These are phyloP conservation scores for Gleditsia sinensis DNA, from an alignment of 306 rosid species.

Conservation along the genomic window DNA sequence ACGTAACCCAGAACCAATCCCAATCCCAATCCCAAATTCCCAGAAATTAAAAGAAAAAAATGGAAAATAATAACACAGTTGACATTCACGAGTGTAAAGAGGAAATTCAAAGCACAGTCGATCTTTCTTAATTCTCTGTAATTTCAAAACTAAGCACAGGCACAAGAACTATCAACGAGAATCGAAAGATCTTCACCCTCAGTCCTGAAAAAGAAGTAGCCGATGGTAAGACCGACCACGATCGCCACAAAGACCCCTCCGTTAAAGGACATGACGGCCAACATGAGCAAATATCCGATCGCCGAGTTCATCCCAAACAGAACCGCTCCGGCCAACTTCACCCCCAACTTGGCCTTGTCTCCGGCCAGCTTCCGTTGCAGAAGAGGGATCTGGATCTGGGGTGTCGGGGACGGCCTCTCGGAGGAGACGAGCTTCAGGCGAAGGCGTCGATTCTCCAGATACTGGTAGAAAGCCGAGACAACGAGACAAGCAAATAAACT, in stretches of 20 bases:
- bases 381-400: conserved; percentile 61
- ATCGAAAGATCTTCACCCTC: conserved; percentile 54
- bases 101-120: not conserved
- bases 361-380: conserved; percentile 39
- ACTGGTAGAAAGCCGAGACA: conserved; percentile 74
- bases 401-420: conserved; percentile 29
- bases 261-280: conserved; percentile 88
- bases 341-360: conserved; percentile 28
- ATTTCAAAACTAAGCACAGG: conserved; percentile 61
- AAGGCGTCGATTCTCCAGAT: conserved; percentile 69
- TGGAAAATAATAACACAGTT: not conserved
- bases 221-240: conserved; percentile 72
- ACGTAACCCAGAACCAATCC: not conserved
- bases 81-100: not conserved
- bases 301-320: conserved; percentile 78
- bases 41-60: not conserved
- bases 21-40: conserved; percentile 12
- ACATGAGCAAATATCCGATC: conserved; percentile 87
- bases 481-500: conserved; percentile 68
- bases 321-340: conserved; percentile 57
- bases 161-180: conserved; percentile 72
- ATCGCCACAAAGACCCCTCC: conserved; percentile 85
- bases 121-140: not conserved
- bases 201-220: conserved; percentile 66
- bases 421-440: conserved; percentile 54